These are phyloP conservation scores for Hylodesmum podocarpum DNA, from an alignment of 306 rosid species.

Conservation along the genomic window DNA sequence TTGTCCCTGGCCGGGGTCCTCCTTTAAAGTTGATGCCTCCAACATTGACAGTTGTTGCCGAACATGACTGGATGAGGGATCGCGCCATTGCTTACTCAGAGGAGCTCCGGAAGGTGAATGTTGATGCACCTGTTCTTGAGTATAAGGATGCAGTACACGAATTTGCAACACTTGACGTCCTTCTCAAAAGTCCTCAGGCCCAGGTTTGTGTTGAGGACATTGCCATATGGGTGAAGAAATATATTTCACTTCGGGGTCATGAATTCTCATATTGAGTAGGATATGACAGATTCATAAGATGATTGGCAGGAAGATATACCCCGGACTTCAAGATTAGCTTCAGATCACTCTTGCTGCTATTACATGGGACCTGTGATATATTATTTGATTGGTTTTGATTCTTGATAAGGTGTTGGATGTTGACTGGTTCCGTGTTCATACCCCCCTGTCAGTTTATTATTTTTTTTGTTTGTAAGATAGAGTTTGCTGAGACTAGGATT, in stretches of 20 bases:
- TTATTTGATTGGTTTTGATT: conserved; percentile 39
- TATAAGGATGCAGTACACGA: conserved; percentile 96
- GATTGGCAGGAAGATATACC: conserved; percentile 21
- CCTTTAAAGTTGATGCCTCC: conserved; percentile 95
- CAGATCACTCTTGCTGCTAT: conserved; percentile 32
- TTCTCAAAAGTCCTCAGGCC: conserved; percentile 92
- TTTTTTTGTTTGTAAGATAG: conserved; percentile 57
- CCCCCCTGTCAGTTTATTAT: conserved; percentile 15
- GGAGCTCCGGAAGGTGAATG: conserved; percentile 90
- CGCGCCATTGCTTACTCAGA: conserved; percentile 98
- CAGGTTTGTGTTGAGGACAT: conserved; percentile 94
- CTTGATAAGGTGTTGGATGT: conserved; percentile 31
- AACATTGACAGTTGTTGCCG: conserved; percentile 94
- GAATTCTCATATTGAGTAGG: conserved; percentile 85
- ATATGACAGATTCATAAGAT: conserved; percentile 20
- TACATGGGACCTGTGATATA: conserved; percentile 29
- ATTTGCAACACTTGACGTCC: conserved; percentile 88
- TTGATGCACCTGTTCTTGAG: conserved; percentile 87
- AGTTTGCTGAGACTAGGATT: conserved; percentile 54
- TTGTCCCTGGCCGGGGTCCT: conserved; percentile 65
- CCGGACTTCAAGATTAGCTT: conserved; percentile 25
- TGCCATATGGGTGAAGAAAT: conserved; percentile 91
- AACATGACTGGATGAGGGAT: conserved; percentile 97
- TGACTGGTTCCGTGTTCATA: conserved; percentile 28
- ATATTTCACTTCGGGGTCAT: conserved; percentile 90